These are phyloP conservation scores for Farysia itapuensis DNA, from an alignment of 1,284 basidiomycete genomes.

Conservation along the genomic window DNA sequence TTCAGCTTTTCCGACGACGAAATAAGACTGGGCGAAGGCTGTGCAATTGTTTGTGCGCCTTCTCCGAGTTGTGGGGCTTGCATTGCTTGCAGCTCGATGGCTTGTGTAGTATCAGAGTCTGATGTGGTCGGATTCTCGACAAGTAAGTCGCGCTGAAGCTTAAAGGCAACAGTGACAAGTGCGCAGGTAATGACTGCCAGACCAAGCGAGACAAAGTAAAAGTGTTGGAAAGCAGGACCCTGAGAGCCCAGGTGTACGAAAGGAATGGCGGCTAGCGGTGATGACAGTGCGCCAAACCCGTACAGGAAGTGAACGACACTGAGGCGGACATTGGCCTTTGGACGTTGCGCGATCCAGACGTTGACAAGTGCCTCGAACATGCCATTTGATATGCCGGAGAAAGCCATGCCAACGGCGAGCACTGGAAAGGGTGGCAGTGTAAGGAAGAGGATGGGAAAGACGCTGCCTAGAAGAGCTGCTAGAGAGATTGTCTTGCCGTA, in stretches of 20 bases:
- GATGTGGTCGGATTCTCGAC: no score
- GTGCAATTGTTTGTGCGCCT: neutral
- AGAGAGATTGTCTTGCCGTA: conserved; percentile 28
- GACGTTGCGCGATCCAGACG: conserved; percentile 29
- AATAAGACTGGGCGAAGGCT: no score
- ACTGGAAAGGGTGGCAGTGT: conserved; percentile 37
- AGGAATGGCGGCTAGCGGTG: conserved; percentile 37
- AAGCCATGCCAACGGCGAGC: conserved; percentile 27
- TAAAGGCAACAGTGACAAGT: conserved; percentile 23
- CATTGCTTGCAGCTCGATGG: no score
- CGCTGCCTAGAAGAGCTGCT: conserved; percentile 12
- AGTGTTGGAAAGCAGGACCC: conserved; percentile 28
- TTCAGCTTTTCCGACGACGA: conserved; percentile 16
- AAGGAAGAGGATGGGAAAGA: conserved; percentile 27
- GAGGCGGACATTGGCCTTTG: conserved; percentile 28
- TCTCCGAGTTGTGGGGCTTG: neutral
- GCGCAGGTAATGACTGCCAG: conserved; percentile 13
- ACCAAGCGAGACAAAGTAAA: conserved; percentile 28
- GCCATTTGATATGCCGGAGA: conserved; percentile 17
- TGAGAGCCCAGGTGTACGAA: conserved; percentile 15
- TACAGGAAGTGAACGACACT: conserved; percentile 37
- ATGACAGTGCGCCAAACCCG: conserved; percentile 37
- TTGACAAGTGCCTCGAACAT: conserved; percentile 32
- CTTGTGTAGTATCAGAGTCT: no score
- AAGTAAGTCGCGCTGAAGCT: conserved; percentile 20